A percentile compares a stretch with the other conserved stretches of the same genome.
Conservation (phyloP, 192 early-diverging fungal species). For the Coemansia sp. region DNA sequence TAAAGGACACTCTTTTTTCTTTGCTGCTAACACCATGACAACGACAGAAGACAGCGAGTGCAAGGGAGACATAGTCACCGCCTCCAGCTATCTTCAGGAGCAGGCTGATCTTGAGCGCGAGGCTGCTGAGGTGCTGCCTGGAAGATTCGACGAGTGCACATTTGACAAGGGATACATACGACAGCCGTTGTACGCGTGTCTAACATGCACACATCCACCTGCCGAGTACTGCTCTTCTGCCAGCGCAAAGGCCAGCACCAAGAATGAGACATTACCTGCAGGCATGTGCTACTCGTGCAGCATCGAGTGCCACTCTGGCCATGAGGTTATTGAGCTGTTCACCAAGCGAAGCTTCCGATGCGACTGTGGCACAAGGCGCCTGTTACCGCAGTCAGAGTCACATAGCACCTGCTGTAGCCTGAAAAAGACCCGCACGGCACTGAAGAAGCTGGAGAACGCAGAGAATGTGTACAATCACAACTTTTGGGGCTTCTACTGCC, state of each 20-base stretch:
- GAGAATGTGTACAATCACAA: conserved; percentile 84
- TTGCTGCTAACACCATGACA: not conserved
- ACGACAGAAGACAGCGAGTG: not conserved
- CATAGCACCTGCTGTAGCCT: conserved; percentile 27
- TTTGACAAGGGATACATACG: conserved; percentile 71
- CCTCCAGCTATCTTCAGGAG: conserved; percentile 25
- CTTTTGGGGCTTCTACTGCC: conserved; percentile 82
- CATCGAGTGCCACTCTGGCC: conserved; percentile 72
- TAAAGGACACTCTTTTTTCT: not conserved
- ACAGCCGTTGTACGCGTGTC: conserved; percentile 80
- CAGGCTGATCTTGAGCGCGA: conserved; percentile 54
- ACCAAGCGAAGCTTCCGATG: conserved; percentile 83
- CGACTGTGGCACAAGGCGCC: conserved; percentile 75
- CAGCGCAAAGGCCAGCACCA: not conserved
- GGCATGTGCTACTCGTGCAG: conserved; percentile 79
- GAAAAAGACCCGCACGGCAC: conserved; percentile 19
- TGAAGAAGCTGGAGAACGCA: conserved; percentile 52
- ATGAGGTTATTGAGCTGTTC: conserved; percentile 85
- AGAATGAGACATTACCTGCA: conserved; percentile 30
- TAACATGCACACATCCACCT: conserved; percentile 64
- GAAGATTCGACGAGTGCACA: conserved; percentile 75
- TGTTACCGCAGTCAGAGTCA: conserved; percentile 16
- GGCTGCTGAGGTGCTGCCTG: conserved; percentile 59
- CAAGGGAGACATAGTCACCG: conserved; percentile 30
- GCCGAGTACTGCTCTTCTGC: conserved; percentile 14